phyloP scores from a whole-genome alignment of 2,329 filamentous ascomycete species.

The Alternaria postmessia region DNA sequence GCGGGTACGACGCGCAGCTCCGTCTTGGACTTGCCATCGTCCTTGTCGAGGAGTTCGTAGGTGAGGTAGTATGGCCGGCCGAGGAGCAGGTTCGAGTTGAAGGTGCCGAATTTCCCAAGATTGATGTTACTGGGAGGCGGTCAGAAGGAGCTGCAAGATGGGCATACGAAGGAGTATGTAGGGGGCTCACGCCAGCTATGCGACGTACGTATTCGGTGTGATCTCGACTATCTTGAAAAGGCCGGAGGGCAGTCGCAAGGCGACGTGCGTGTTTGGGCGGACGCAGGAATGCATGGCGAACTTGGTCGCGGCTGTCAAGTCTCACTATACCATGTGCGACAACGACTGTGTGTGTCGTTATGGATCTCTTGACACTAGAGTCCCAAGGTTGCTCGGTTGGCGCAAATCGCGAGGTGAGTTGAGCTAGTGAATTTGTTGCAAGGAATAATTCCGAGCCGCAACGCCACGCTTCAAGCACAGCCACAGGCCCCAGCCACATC shows the following conservation, averaged over 20 bases:
- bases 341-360: not conserved
- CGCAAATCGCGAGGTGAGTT: slow-evolving; percentile 8
- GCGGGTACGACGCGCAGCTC: slow-evolving; percentile 80
- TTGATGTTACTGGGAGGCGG: slow-evolving; percentile 74
- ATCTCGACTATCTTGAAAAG: slow-evolving; percentile 66
- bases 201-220: slow-evolving; percentile 70
- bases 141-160: slow-evolving; percentile 6
- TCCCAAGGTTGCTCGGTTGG: not conserved
- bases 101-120: slow-evolving; percentile 90
- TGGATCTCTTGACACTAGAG: not conserved
- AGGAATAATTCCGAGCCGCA: slow-evolving; percentile 5
- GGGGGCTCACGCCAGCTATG: slow-evolving; percentile 46
- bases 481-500: slow-evolving; percentile 9
- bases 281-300: slow-evolving; percentile 56
- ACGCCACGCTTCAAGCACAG: not conserved
- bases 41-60: slow-evolving; percentile 83
- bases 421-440: slow-evolving; percentile 16
- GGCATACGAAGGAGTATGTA: slow-evolving; percentile 1
- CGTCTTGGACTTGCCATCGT: slow-evolving; percentile 68
- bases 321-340: slow-evolving; percentile 21
- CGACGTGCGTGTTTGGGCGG: slow-evolving; percentile 60
- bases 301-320: slow-evolving; percentile 8
- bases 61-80: slow-evolving; percentile 92
- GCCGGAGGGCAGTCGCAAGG: slow-evolving; percentile 66
- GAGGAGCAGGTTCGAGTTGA: slow-evolving; percentile 87